Evolutionary conservation across 2,329 filamentous ascomycete species (phyloP).

Genomic region (Xylariaceae sp.): DNA sequence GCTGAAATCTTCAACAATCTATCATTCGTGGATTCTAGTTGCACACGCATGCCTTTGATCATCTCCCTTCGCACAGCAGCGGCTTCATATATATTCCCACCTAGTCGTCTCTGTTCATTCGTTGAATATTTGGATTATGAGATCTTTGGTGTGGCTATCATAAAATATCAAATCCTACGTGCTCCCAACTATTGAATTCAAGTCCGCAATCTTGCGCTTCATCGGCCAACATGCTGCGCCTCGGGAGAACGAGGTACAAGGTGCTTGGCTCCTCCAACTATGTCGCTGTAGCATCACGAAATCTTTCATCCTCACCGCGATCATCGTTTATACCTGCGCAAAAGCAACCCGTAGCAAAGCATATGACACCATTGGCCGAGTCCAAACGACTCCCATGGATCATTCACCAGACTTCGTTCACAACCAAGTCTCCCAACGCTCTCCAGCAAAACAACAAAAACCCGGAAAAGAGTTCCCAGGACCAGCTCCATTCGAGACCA

Average conservation of each 20-base stretch:
- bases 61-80: too few species aligned
- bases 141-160: neutral
- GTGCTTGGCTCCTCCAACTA: constrained; percentile 23
- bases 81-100: too few species aligned
- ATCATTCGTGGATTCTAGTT: too few species aligned
- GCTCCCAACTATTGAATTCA: neutral
- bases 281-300: constrained; percentile 10
- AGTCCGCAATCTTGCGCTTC: neutral
- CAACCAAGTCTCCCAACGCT: constrained; percentile 27
- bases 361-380: constrained; percentile 2
- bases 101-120: too few species aligned
- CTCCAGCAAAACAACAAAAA: constrained; percentile 41
- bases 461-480: constrained; percentile 45
- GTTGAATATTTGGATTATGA: too few species aligned
- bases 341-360: neutral
- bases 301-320: constrained; percentile 10
- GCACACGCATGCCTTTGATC: too few species aligned
- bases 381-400: constrained; percentile 10
- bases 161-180: neutral
- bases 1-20: too few species aligned
- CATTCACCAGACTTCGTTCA: constrained; percentile 25
- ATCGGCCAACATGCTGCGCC: constrained; percentile 27
- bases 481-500: constrained; percentile 55
- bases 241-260: constrained; percentile 22
- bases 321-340: neutral